Conservation (phyloP, 371 early-diverging fungal genomes). For the Mortierella polycephala region DNA sequence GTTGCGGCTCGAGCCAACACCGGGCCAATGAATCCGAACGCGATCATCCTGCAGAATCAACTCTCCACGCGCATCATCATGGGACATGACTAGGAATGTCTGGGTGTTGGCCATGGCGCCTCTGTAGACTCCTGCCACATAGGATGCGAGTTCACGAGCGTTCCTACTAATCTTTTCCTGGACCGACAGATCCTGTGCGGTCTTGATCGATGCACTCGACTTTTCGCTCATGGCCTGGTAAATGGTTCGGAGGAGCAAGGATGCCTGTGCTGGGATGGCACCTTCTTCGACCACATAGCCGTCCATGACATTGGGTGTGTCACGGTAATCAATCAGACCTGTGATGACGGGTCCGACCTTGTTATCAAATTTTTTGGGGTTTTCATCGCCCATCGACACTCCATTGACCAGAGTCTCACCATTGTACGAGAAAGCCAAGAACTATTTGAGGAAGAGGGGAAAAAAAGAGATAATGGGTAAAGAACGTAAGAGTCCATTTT, state of each 20-base stretch:
- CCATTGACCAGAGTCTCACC: slow-evolving; percentile 48
- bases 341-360: slow-evolving; percentile 57
- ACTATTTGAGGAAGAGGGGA: slow-evolving; percentile 14
- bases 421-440: slow-evolving; percentile 50
- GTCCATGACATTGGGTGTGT: slow-evolving; percentile 50
- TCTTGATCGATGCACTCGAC: slow-evolving; percentile 35
- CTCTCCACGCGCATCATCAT: slow-evolving; percentile 55
- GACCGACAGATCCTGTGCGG: slow-evolving; percentile 19
- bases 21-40: slow-evolving; percentile 51
- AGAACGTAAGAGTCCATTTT: slow-evolving; percentile 1
- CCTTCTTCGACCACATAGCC: slow-evolving; percentile 60
- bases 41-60: slow-evolving; percentile 46
- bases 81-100: slow-evolving; percentile 58
- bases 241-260: slow-evolving; percentile 23
- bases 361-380: slow-evolving; percentile 29
- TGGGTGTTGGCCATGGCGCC: slow-evolving; percentile 57
- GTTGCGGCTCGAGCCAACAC: slow-evolving; percentile 44
- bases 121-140: slow-evolving; percentile 41
- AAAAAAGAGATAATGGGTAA: slow-evolving; percentile 6
- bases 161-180: slow-evolving; percentile 36
- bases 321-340: slow-evolving; percentile 56
- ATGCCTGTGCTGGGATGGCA: slow-evolving; percentile 47
- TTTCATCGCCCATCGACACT: slow-evolving; percentile 47
- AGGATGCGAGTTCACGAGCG: slow-evolving; percentile 43
- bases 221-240: slow-evolving; percentile 36